Conservation (phyloP, 305 asterid genomes). For the Fraxinus paxiana region DNA sequence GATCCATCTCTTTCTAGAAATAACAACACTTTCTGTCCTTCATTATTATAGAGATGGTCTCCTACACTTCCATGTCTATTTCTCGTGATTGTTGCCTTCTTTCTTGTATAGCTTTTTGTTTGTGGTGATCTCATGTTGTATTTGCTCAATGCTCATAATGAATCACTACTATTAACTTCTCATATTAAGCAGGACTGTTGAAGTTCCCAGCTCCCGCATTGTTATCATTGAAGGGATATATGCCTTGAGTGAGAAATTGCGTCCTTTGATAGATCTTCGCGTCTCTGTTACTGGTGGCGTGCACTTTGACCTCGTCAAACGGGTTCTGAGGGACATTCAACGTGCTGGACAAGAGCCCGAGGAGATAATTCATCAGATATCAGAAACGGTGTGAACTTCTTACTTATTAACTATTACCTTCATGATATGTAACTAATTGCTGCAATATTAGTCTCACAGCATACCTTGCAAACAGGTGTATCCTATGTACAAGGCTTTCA, state of each 20-base stretch:
- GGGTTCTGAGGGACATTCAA: constrained; percentile 92
- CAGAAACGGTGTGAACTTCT: constrained; percentile 64
- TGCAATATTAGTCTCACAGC: constrained; percentile 1
- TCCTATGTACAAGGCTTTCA: constrained; percentile 98
- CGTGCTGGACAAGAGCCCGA: constrained; percentile 99
- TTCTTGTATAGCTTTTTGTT: not conserved
- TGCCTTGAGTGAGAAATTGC: constrained; percentile 83
- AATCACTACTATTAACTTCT: constrained; percentile 15
- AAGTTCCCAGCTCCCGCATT: constrained; percentile 83
- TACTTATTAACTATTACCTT: constrained; percentile 9
- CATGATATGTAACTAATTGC: constrained; percentile 1
- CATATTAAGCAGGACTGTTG: constrained; percentile 58
- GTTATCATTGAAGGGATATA: constrained; percentile 90
- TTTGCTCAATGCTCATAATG: constrained; percentile 7
- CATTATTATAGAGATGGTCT: not conserved
- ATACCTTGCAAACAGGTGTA: constrained; percentile 61
- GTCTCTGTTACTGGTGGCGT: constrained; percentile 99
- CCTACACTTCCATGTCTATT: not conserved
- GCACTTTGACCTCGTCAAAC: constrained; percentile 95
- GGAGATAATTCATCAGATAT: constrained; percentile 94
- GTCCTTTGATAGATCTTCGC: constrained; percentile 87
- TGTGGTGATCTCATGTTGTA: constrained; percentile 7
- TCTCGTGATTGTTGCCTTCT: not conserved
- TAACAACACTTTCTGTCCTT: not conserved
- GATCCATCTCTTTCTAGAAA: constrained; percentile 8